phyloP scores from a whole-genome alignment of 2,329 filamentous ascomycete genomes.

The Colletotrichum phormii region DNA sequence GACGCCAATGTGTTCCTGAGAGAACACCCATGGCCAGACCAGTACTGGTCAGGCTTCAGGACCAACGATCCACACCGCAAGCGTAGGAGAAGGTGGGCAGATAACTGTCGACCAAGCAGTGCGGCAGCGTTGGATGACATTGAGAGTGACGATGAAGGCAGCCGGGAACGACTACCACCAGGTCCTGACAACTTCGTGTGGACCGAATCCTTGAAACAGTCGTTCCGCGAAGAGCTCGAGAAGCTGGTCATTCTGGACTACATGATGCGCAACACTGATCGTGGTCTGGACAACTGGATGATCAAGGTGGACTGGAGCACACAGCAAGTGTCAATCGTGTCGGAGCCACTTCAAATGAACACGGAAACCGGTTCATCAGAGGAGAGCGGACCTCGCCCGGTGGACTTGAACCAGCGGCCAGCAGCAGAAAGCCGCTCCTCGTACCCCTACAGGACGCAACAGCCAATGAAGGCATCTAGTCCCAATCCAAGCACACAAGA shows the following conservation, averaged over 20 bases:
- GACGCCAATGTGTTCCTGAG: conserved; percentile 96
- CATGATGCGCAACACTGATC: conserved; percentile 98
- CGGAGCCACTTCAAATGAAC: conserved; percentile 80
- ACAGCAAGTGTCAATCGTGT: conserved; percentile 85
- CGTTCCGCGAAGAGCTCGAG: conserved; percentile 94
- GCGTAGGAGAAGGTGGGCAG: conserved; percentile 66
- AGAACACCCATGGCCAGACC: conserved; percentile 97
- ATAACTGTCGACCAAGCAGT: conserved; percentile 37
- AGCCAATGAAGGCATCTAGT: conserved; percentile 84
- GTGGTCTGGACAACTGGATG: conserved; percentile 99
- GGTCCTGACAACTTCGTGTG: conserved; percentile 76
- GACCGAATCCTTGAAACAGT: conserved; percentile 89
- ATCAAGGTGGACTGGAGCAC: conserved; percentile 92
- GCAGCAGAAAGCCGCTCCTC: conserved; percentile 56
- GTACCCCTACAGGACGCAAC: conserved; percentile 80
- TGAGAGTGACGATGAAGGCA: conserved; percentile 65
- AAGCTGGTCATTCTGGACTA: conserved; percentile 98
- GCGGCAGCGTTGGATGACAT: conserved; percentile 47
- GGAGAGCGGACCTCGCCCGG: conserved; percentile 71
- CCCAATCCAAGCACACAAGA: conserved; percentile 56
- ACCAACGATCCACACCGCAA: conserved; percentile 74
- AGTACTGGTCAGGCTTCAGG: conserved; percentile 78
- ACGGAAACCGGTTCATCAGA: conserved; percentile 60
- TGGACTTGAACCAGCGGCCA: conserved; percentile 60
- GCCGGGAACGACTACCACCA: conserved; percentile 49